A percentile compares a stretch with the other conserved stretches of the same genome.
phyloP scores from a whole-genome alignment of 164 flowering plant species.

The Magnolia changhungtana region DNA sequence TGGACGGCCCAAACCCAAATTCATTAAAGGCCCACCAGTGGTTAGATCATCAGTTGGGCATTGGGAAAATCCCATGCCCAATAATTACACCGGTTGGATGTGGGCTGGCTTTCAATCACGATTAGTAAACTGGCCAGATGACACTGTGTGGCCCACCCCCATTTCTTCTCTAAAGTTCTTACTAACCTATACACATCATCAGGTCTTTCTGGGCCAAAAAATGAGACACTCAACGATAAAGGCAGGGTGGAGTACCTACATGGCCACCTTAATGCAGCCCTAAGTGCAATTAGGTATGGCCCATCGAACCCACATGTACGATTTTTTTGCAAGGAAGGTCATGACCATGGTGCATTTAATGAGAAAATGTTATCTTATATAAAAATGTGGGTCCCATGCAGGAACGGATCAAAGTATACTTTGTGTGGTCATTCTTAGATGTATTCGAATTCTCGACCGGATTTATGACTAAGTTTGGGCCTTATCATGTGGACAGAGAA shows the following conservation, averaged over 20 bases:
- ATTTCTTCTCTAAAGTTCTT: too few species aligned
- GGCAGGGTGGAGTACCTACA: conserved; percentile 14
- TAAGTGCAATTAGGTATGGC: conserved; percentile 34
- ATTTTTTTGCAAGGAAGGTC: not conserved
- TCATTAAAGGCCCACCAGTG: too few species aligned
- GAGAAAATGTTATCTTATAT: not conserved
- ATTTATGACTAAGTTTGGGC: conserved; percentile 24
- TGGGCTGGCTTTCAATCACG: not conserved
- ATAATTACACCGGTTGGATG: not conserved
- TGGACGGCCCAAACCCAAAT: too few species aligned
- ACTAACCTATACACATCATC: not conserved
- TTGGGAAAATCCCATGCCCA: not conserved
- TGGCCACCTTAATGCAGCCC: conserved; percentile 14
- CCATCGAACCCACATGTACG: not conserved
- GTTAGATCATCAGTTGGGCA: not conserved
- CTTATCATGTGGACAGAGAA: conserved; percentile 34
- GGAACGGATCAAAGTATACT: conserved; percentile 56
- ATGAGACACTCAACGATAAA: conserved; percentile 28
- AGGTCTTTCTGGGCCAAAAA: conserved; percentile 12
- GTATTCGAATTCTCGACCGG: conserved; percentile 38
- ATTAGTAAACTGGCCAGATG: too few species aligned
- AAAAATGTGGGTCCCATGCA: conserved; percentile 4
- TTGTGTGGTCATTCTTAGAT: conserved; percentile 52
- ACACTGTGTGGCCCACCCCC: too few species aligned
- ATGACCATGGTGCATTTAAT: not conserved